Evolutionary conservation across 768 basidiomycete species (phyloP).

Genomic region (Galerina sulciceps): DNA sequence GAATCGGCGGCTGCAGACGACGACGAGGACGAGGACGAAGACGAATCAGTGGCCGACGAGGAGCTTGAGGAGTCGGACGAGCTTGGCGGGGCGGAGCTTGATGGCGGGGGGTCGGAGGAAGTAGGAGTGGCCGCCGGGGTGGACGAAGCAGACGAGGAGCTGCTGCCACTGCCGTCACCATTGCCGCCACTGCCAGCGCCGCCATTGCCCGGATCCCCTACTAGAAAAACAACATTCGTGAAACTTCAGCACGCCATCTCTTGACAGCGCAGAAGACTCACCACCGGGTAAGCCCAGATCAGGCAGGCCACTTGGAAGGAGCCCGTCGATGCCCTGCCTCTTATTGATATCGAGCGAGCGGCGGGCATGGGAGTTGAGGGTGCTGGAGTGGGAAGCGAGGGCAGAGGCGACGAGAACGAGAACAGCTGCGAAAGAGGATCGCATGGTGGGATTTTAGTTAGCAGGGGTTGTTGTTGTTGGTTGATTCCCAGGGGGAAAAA

Average conservation of each 20-base stretch:
- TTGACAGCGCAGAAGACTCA: neutral
- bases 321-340: neutral
- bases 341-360: conserved; percentile 28
- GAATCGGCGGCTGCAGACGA: conserved; percentile 1
- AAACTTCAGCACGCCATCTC: neutral
- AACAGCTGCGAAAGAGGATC: conserved; percentile 34
- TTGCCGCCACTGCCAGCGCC: neutral
- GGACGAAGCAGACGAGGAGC: neutral
- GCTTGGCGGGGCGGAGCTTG: neutral
- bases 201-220: neutral
- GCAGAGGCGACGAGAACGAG: conserved; percentile 28
- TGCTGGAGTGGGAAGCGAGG: conserved; percentile 44
- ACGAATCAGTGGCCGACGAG: neutral
- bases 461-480: neutral
- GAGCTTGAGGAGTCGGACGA: neutral
- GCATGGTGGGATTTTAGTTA: conserved; percentile 30
- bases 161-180: neutral
- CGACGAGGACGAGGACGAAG: conserved; percentile 1
- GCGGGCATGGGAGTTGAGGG: conserved; percentile 34
- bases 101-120: neutral
- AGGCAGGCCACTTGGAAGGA: neutral
- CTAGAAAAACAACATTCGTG: neutral
- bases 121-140: neutral
- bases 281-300: neutral
- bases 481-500: conserved; percentile 28